These are phyloP conservation scores for Aspergillus clavatus DNA, from an alignment of 2,329 filamentous ascomycete genomes.

Conservation along the genomic window DNA sequence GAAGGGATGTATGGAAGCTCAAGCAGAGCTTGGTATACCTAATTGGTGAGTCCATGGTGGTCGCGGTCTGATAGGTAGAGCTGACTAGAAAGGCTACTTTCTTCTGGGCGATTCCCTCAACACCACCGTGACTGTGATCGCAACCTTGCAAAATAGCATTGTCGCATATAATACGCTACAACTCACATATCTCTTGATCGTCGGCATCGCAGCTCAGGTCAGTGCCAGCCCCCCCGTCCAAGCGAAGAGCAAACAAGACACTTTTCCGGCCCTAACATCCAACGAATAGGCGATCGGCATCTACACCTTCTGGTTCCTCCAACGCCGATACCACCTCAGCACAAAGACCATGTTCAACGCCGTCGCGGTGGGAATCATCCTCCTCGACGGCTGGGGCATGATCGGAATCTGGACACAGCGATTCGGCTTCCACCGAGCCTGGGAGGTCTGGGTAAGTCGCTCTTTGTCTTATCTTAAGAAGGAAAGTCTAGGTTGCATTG, in stretches of 20 bases:
- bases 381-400: constrained; percentile 57
- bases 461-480: too few species aligned
- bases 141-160: constrained; percentile 60
- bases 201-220: constrained; percentile 60
- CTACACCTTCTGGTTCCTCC: constrained; percentile 57
- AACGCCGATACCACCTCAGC: constrained; percentile 54
- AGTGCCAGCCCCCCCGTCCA: too few species aligned
- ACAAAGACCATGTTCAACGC: constrained; percentile 67
- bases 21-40: constrained; percentile 64
- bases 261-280: too few species aligned
- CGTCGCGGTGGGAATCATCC: constrained; percentile 57
- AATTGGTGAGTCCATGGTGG: constrained; percentile 50
- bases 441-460: constrained; percentile 51
- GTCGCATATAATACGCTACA: constrained; percentile 62
- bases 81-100: constrained; percentile 50
- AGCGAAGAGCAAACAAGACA: too few species aligned
- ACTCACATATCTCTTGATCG: constrained; percentile 62
- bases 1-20: constrained; percentile 58
- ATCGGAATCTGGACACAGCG: constrained; percentile 53
- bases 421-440: constrained; percentile 51
- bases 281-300: constrained; percentile 56
- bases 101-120: constrained; percentile 66
- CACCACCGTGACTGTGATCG: constrained; percentile 65
- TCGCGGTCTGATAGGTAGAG: neutral
- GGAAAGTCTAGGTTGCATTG: too few species aligned